Evolutionary conservation across 1,284 basidiomycete genomes (phyloP).

Genomic region (Uromyces viciae-fabae): DNA sequence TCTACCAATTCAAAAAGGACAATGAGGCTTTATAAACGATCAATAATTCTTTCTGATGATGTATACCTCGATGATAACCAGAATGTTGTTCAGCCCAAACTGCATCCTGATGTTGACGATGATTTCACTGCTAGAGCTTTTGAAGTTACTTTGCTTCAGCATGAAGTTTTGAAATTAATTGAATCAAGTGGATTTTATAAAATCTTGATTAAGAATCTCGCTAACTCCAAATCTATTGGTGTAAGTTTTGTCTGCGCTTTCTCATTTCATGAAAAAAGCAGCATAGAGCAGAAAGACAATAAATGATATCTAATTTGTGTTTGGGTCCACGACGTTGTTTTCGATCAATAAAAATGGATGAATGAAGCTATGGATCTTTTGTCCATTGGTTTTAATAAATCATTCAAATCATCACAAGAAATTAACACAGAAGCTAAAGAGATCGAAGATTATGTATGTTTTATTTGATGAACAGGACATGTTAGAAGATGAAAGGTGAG

Average conservation of each 20-base stretch:
- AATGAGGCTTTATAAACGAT: constrained; percentile 27
- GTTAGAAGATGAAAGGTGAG: background rate
- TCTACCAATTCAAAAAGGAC: background rate
- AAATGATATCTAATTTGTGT: background rate
- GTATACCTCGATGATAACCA: background rate
- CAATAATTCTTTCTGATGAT: background rate
- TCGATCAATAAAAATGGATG: too few relatives aligned
- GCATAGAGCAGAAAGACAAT: background rate
- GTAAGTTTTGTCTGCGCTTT: background rate
- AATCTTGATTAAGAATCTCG: constrained; percentile 5
- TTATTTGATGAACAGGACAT: background rate
- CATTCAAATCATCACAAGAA: background rate
- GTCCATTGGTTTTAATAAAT: background rate
- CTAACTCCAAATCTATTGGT: background rate
- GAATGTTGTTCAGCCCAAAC: background rate
- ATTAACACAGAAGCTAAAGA: background rate
- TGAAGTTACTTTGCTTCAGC: background rate
- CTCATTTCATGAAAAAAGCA: background rate
- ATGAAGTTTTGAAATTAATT: constrained; percentile 11
- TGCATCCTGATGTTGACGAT: background rate
- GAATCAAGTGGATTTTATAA: constrained; percentile 30
- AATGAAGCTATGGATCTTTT: constrained; percentile 20
- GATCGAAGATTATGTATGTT: constrained; percentile 17
- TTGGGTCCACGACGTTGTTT: background rate
- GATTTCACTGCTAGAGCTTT: background rate